Evolutionary conservation across 495 filamentous ascomycete species (phyloP).

Genomic region (Bacidia rubella): DNA sequence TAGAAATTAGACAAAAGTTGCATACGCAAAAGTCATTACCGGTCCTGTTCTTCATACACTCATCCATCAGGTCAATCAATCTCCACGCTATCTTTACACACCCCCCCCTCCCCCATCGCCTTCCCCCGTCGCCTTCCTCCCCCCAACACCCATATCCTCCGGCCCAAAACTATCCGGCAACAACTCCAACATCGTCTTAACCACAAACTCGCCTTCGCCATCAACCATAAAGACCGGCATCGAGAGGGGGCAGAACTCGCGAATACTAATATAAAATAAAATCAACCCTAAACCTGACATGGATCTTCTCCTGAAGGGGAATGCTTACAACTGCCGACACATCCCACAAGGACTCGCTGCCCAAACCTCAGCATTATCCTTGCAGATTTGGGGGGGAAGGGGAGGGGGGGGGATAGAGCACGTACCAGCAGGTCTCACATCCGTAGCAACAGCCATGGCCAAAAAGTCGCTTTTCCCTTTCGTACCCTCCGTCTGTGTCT

Average conservation of each 20-base stretch:
- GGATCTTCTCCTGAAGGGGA: slow-evolving; percentile 7
- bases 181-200: slow-evolving; percentile 55
- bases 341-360: slow-evolving; percentile 33
- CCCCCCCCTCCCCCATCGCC: neutral
- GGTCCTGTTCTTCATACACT: too few relatives aligned
- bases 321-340: slow-evolving; percentile 36
- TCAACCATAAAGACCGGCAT: slow-evolving; percentile 90
- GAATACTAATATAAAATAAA: slow-evolving; percentile 39
- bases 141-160: slow-evolving; percentile 6
- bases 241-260: slow-evolving; percentile 56
- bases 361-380: neutral
- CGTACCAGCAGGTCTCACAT: slow-evolving; percentile 57
- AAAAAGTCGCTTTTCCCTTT: slow-evolving; percentile 51
- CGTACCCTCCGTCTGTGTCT: neutral
- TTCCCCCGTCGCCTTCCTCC: neutral
- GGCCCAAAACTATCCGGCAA: slow-evolving; percentile 19
- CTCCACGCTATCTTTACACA: too few relatives aligned
- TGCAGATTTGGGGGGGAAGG: neutral
- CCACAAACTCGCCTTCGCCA: slow-evolving; percentile 48
- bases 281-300: neutral
- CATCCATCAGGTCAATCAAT: too few relatives aligned
- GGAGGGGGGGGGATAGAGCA: slow-evolving; percentile 20
- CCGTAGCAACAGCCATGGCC: slow-evolving; percentile 76
- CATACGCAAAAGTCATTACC: too few relatives aligned
- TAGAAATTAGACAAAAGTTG: too few relatives aligned